phyloP scores from a whole-genome alignment of 2,329 filamentous ascomycete genomes.

The Nemania serpens region DNA sequence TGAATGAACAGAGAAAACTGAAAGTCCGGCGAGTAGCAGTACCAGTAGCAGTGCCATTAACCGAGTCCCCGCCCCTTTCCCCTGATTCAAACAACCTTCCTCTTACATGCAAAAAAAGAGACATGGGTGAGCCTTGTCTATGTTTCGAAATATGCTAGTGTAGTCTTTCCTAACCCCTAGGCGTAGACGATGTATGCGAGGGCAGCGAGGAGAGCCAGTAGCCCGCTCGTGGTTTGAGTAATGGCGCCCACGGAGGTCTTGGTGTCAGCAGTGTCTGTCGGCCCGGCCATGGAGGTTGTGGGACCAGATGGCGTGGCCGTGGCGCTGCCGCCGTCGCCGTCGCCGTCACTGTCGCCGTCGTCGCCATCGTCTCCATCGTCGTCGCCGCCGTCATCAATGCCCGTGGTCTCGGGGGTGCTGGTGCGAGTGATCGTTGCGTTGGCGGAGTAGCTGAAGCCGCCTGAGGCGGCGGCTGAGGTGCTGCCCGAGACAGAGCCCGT shows the following conservation, averaged over 20 bases:
- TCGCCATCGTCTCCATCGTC: background rate
- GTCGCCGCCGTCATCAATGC: background rate
- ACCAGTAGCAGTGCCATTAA: too few species aligned
- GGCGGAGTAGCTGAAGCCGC: constrained; percentile 26
- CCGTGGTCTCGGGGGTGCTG: background rate
- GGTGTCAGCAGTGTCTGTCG: constrained; percentile 7
- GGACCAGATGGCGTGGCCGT: constrained; percentile 30
- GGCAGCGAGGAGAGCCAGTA: constrained; percentile 30
- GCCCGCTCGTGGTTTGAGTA: constrained; percentile 23
- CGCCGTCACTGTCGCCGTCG: background rate
- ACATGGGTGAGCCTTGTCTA: background rate
- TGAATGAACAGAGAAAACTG: too few species aligned
- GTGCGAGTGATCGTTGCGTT: constrained; percentile 19
- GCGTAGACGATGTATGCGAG: constrained; percentile 28
- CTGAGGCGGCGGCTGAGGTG: constrained; percentile 6
- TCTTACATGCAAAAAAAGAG: background rate
- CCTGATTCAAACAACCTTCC: background rate
- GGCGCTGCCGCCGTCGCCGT: background rate
- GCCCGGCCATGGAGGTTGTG: constrained; percentile 27
- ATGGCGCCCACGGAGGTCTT: constrained; percentile 19
- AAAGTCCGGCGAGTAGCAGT: too few species aligned
- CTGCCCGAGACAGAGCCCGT: background rate
- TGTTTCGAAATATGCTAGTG: background rate
- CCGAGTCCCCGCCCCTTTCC: background rate
- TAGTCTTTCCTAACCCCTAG: background rate